Evolutionary conservation across 192 early-diverging fungal genomes (phyloP).

Genomic region (Phycomyces nitens): DNA sequence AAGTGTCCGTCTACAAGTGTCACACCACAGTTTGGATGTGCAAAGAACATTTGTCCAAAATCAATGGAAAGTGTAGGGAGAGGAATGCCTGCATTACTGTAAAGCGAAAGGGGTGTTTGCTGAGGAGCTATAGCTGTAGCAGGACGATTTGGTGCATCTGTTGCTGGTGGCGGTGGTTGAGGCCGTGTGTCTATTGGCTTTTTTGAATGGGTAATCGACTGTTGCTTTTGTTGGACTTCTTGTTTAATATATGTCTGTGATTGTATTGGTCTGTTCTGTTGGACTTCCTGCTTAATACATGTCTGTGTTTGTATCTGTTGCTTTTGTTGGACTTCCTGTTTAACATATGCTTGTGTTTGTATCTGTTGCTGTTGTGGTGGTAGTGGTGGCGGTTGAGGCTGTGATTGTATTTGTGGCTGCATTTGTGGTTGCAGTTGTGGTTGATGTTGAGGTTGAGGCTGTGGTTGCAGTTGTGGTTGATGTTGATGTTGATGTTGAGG

Average conservation of each 20-base stretch:
- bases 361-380: constrained; percentile 4
- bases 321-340: not conserved
- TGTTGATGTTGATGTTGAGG: not conserved
- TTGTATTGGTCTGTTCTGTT: not conserved
- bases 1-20: constrained; percentile 29
- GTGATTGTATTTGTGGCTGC: not conserved
- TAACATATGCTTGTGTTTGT: too few relatives aligned
- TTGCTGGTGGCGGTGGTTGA: not conserved
- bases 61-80: constrained; percentile 32
- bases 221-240: not conserved
- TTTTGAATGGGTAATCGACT: not conserved
- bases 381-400: not conserved
- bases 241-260: too few relatives aligned
- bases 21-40: constrained; percentile 32
- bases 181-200: not conserved
- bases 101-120: constrained; percentile 7
- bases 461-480: not conserved
- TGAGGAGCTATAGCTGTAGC: constrained; percentile 1
- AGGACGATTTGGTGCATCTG: not conserved
- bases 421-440: not conserved
- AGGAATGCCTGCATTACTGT: constrained; percentile 25
- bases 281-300: not conserved
- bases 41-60: constrained; percentile 19
- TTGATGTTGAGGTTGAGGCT: not conserved
- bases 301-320: not conserved